These are phyloP conservation scores for Debaryomycetaceae sp. DNA, from an alignment of 1,139 yeast genomes.

Conservation along the genomic window DNA sequence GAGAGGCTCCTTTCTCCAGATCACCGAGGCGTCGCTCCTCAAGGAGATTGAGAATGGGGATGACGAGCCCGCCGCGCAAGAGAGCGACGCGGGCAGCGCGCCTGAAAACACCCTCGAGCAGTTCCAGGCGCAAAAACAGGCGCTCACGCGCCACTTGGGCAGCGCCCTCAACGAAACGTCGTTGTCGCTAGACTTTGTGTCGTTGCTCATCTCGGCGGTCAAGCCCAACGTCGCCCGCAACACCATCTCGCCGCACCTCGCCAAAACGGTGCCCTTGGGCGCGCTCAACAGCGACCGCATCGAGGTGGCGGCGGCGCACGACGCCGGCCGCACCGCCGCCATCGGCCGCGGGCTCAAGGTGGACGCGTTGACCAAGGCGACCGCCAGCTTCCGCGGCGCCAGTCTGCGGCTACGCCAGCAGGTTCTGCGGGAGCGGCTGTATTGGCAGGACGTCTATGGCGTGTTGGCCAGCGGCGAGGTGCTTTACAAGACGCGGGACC, in stretches of 20 bases:
- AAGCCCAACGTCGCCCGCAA: slow-evolving; percentile 82
- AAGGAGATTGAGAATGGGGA: slow-evolving; percentile 33
- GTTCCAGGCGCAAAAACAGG: slow-evolving; percentile 53
- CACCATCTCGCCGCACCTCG: slow-evolving; percentile 85
- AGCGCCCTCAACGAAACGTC: slow-evolving; percentile 87
- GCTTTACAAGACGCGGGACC: slow-evolving; percentile 64
- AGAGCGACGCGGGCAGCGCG: slow-evolving; percentile 3
- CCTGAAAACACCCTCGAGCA: slow-evolving; percentile 34
- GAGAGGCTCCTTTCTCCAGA: slow-evolving; percentile 36
- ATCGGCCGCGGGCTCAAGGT: slow-evolving; percentile 86
- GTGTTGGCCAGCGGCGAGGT: slow-evolving; percentile 62
- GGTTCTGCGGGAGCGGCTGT: slow-evolving; percentile 58
- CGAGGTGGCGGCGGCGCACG: slow-evolving; percentile 19
- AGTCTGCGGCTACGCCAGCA: slow-evolving; percentile 50
- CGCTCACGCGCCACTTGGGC: slow-evolving; percentile 52
- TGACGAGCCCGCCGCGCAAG: slow-evolving; percentile 1
- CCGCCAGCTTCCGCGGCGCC: slow-evolving; percentile 48
- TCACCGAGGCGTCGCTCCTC: slow-evolving; percentile 54
- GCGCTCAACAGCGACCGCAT: slow-evolving; percentile 70
- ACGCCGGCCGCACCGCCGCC: slow-evolving; percentile 28
- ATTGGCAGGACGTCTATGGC: slow-evolving; percentile 63
- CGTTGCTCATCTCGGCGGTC: slow-evolving; percentile 73
- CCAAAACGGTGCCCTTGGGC: slow-evolving; percentile 73
- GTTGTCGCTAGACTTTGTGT: slow-evolving; percentile 79
- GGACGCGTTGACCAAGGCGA: slow-evolving; percentile 58